phyloP scores from a whole-genome alignment of 768 basidiomycete species.

The Daedalea quercina region DNA sequence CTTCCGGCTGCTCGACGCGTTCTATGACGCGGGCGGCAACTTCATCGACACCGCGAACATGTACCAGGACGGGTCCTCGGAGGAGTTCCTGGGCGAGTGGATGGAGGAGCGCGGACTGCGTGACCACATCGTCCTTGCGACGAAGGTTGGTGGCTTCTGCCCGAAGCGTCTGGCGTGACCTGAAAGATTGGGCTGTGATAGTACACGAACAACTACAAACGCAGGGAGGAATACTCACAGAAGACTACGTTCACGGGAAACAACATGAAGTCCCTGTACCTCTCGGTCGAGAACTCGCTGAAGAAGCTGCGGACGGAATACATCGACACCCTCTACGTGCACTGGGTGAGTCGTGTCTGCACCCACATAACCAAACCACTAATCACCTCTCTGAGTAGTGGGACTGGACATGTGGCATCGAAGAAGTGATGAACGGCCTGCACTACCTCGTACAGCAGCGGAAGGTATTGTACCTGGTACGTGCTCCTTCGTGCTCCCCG shows the following conservation, averaged over 20 bases:
- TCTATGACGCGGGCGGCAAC: conserved; percentile 39
- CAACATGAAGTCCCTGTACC: conserved; percentile 30
- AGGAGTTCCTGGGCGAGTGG: conserved; percentile 34
- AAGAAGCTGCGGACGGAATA: conserved; percentile 37
- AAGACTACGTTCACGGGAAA: conserved; percentile 30
- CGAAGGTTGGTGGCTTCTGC: conserved; percentile 8
- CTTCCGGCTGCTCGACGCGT: conserved; percentile 42
- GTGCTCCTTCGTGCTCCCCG: not conserved
- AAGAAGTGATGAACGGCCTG: conserved; percentile 47
- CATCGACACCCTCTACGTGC: conserved; percentile 40
- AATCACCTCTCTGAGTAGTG: conserved; percentile 20
- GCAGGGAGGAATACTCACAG: conserved; percentile 9
- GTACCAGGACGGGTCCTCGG: conserved; percentile 24
- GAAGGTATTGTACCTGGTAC: conserved; percentile 31
- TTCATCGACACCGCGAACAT: conserved; percentile 42
- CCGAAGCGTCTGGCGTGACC: not conserved
- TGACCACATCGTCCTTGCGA: conserved; percentile 28
- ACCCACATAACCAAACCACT: not conserved
- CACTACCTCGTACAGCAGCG: conserved; percentile 41
- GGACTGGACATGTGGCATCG: conserved; percentile 44
- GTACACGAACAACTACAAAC: conserved; percentile 7
- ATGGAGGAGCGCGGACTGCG: conserved; percentile 25
- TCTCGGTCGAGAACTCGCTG: conserved; percentile 28
- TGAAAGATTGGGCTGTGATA: not conserved
- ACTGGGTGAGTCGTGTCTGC: conserved; percentile 22